Base-by-base conservation (phyloP, 2,329 filamentous ascomycete species). In the Fusarium sacchari region DNA sequence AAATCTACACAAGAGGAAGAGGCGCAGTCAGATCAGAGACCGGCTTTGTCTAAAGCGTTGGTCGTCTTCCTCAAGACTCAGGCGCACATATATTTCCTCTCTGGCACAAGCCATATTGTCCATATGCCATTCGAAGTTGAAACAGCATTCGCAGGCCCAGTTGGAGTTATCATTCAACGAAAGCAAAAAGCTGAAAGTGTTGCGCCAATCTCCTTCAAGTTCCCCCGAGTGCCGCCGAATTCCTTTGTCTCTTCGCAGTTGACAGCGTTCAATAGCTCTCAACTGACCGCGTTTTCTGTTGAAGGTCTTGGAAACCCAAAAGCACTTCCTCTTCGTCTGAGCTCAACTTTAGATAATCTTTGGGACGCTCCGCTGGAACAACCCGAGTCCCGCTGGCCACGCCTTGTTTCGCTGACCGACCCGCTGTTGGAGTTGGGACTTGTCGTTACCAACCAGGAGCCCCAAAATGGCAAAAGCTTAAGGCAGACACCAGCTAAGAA, bases 71-170 rank as follows among this genome's bases (percentile, higher is more conserved):
- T 99, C 74, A 95, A 94, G 82, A 95, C 94, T 1, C 96, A 98
- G 80, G 95, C 94, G 28, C 96, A 98, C 80, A 90, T 99, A 73
- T 97, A 95, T 85, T 98, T 97, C 80, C 88, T 98, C 42, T 90
- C 93, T 5, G 96, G 96, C 26, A 92, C 94, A 39, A 96, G 90
- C 79, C 94, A 99, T 87, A 90, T 97, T 66, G 88, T 98, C 53
- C 94, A 97, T 80, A 90, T 99, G 79, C 96, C 96, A 4, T 99
- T 99, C 79, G 95, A 98, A 83, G 93, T 98, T 46, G 94, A 97
- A 79, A 90, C 90, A 60, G 95, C 94, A 36, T 94, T 95, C 81
- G 91, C 96, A 40, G 93, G 94, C 18, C 93, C 95, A 11, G 87
- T 90, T 37, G 96, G 96, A 32, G 88, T 98, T 56, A 88, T 99